Evolutionary conservation across 768 basidiomycete genomes (phyloP), one percentile per base, ranked within the genome.

Genomic region (Cyclocybe cylindracea): DNA sequence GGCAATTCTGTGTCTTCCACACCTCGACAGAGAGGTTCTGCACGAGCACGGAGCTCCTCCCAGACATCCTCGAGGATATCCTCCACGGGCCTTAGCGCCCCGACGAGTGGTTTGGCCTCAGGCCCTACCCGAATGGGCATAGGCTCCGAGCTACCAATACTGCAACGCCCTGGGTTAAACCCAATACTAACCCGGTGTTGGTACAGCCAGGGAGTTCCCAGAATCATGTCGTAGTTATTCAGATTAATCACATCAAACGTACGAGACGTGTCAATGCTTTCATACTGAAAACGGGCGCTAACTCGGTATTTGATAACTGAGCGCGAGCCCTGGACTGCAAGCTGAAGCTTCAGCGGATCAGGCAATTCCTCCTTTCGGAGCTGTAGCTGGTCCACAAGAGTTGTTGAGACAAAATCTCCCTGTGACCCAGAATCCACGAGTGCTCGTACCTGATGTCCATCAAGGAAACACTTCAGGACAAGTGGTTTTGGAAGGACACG

Each of bases 291-390:
- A 1, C 59, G 10, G 0, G 59, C 70, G 1, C 31, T 53, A 0
- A 63, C 53, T 0, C 60, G 42, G 18, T 36, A 64, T 48, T 74
- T 77, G 0, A 80, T 61, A 32, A 70, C 70, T 0, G 73, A 67
- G 0, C 67, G 43, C 0, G 76, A 79, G 0, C 77, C 79, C 35
- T 73, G 67, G 0, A 74, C 70, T 0, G 76, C 77, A 1, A 80
- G 56, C 13, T 74, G 70, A 0, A 78, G 41, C 1, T 64, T 52
- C 2, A 78, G 14, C 1, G 71, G 75, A 33, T 63, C 63, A 0
- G 38, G 59, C 1, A 78, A 51, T 3, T 59, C 50, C 0, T 51
- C 46, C 1, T 39, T 46, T 31, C 56, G 48, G 0, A 73, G 29
- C 3, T 63, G 61, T 3, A 78, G 49, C 48, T 78, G 76, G 45